These are phyloP conservation scores for Colletotrichum camelliae DNA, from an alignment of 2,329 filamentous ascomycete species.

Conservation along the genomic window DNA sequence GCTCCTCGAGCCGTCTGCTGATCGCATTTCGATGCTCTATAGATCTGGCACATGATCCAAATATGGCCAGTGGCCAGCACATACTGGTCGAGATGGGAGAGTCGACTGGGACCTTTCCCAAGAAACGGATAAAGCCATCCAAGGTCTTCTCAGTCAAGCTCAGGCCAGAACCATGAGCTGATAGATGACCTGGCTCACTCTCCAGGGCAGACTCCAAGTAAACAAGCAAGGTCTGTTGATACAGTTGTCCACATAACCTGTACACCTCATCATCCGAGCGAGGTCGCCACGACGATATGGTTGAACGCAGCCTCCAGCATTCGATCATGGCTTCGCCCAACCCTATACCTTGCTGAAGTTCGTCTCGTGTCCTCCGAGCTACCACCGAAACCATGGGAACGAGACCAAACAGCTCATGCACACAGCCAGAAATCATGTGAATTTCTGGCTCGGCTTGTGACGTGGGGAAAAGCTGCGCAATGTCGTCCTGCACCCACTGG, in stretches of 20 bases:
- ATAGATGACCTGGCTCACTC: rapidly evolving
- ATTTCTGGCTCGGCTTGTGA: background rate
- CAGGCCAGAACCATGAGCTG: background rate
- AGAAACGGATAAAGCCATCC: background rate
- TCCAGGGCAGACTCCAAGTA: background rate
- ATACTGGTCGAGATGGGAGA: background rate
- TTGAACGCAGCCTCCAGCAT: background rate
- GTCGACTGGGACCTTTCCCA: background rate
- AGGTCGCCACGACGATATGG: background rate
- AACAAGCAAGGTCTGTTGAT: background rate
- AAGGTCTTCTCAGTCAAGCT: background rate
- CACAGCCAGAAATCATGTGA: background rate
- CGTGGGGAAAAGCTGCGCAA: background rate
- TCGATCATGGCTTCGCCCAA: background rate
- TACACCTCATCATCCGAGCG: background rate
- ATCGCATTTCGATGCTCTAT: background rate
- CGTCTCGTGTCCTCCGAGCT: background rate
- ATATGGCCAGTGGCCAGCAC: background rate
- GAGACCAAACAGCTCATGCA: background rate
- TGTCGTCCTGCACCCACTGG: background rate
- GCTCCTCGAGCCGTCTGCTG: background rate
- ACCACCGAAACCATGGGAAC: background rate
- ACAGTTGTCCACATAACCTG: background rate
- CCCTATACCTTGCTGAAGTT: background rate
- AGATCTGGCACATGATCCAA: background rate